These are phyloP conservation scores for Cystobasidiaceae sp. DNA, from an alignment of 1,284 basidiomycete species.

Conservation along the genomic window DNA sequence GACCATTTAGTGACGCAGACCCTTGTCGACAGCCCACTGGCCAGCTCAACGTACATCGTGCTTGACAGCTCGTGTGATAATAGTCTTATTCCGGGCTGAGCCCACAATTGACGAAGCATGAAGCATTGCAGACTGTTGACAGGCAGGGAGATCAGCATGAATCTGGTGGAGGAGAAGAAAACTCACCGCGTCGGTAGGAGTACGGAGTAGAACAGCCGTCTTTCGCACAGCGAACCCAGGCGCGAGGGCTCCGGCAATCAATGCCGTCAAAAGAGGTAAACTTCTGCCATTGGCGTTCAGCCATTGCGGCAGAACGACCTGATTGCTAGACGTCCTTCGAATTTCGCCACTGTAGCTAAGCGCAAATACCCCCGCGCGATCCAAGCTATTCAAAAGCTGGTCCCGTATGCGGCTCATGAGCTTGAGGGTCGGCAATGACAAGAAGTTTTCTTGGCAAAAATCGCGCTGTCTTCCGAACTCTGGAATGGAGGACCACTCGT, in stretches of 20 bases:
- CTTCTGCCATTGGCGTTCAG: slow-evolving; percentile 72
- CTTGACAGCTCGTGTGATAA: too few species aligned
- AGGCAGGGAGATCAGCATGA: background rate
- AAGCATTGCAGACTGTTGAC: slow-evolving; percentile 65
- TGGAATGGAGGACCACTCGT: slow-evolving; percentile 72
- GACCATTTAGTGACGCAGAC: background rate
- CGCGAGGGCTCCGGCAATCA: slow-evolving; percentile 79
- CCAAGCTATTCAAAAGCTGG: slow-evolving; percentile 72
- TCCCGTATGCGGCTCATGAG: slow-evolving; percentile 79
- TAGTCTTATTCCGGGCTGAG: too few species aligned
- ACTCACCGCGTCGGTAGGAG: slow-evolving; percentile 77
- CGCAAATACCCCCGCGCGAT: slow-evolving; percentile 63
- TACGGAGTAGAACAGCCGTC: slow-evolving; percentile 68
- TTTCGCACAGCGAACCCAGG: slow-evolving; percentile 89
- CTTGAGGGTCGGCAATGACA: slow-evolving; percentile 68
- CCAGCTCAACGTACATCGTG: too few species aligned
- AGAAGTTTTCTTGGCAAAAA: slow-evolving; percentile 83
- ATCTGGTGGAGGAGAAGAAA: background rate
- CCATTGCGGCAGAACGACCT: slow-evolving; percentile 56
- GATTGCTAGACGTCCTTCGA: slow-evolving; percentile 15
- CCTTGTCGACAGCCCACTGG: background rate
- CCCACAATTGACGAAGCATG: slow-evolving; percentile 86
- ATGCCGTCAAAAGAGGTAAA: slow-evolving; percentile 71
- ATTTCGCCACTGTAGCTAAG: slow-evolving; percentile 38
- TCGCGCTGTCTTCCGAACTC: slow-evolving; percentile 53